These are phyloP conservation scores for Lobulomyces angularis DNA, from an alignment of 192 early-diverging fungal species.

Conservation along the genomic window DNA sequence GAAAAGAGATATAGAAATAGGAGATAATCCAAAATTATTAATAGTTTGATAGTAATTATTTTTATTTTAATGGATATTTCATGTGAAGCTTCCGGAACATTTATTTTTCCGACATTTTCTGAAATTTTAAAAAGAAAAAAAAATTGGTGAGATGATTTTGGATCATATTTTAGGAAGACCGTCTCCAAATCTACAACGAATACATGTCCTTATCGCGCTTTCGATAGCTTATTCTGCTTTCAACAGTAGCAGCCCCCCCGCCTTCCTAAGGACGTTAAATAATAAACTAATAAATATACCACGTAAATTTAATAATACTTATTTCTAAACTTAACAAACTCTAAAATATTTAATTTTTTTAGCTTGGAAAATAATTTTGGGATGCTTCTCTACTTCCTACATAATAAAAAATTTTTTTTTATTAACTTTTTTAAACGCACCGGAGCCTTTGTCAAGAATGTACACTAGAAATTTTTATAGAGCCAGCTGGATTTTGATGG, in stretches of 20 bases:
- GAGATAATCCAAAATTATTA: too few relatives aligned
- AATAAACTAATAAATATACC: neutral
- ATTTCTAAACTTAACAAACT: neutral
- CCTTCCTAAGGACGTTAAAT: slow-evolving; percentile 3
- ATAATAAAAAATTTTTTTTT: slow-evolving; percentile 54
- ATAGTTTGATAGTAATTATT: too few relatives aligned
- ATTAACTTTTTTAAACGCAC: slow-evolving; percentile 60
- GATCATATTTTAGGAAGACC: slow-evolving; percentile 87
- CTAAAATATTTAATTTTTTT: slow-evolving; percentile 4
- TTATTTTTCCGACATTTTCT: too few relatives aligned
- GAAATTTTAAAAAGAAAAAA: neutral
- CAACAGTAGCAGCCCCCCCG: slow-evolving; percentile 1
- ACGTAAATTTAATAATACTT: neutral
- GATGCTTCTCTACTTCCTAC: slow-evolving; percentile 52
- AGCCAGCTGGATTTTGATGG: slow-evolving; percentile 76
- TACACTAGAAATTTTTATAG: slow-evolving; percentile 87
- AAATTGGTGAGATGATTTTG: slow-evolving; percentile 45
- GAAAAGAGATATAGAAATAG: too few relatives aligned
- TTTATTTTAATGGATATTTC: too few relatives aligned
- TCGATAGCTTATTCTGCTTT: slow-evolving; percentile 24
- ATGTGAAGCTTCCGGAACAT: too few relatives aligned
- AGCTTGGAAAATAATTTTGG: slow-evolving; percentile 65
- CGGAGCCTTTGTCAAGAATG: slow-evolving; percentile 67
- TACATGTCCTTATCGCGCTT: slow-evolving; percentile 53
- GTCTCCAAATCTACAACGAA: slow-evolving; percentile 71